Conservation (phyloP, 73 alveolate genomes). For the Paramecium caudatum region DNA sequence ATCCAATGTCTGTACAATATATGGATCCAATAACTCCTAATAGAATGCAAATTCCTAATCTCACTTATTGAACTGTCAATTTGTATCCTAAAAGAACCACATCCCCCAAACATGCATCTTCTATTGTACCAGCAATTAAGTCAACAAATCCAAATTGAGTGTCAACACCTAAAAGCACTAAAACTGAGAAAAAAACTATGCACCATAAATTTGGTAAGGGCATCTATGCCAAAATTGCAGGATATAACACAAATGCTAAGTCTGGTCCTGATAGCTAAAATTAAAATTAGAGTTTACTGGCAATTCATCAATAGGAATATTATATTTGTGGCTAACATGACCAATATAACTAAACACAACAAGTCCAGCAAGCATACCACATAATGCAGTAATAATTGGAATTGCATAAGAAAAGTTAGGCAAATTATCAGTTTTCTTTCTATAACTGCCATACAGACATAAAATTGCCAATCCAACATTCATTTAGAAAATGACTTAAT, state of each 20-base stretch:
- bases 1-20: conserved; percentile 75
- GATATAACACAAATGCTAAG: conserved; percentile 81
- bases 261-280: conserved; percentile 78
- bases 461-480: conserved; percentile 76
- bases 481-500: conserved; percentile 74
- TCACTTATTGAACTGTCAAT: conserved; percentile 51
- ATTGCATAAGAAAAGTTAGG: conserved; percentile 65
- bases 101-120: conserved; percentile 66
- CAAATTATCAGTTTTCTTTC: conserved; percentile 58
- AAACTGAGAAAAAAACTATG: conserved; percentile 74
- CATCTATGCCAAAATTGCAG: conserved; percentile 76
- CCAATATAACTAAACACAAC: conserved; percentile 81
- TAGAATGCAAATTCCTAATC: conserved; percentile 50
- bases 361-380: conserved; percentile 78
- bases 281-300: conserved; percentile 24
- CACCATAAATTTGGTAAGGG: conserved; percentile 79
- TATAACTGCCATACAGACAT: conserved; percentile 71
- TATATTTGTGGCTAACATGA: conserved; percentile 58
- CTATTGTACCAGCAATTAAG: conserved; percentile 75
- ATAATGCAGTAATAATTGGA: conserved; percentile 76
- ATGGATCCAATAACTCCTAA: conserved; percentile 44
- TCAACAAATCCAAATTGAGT: conserved; percentile 76
- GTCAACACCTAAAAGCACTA: conserved; percentile 73
- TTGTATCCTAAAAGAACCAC: neutral
- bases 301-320: conserved; percentile 64